Evolutionary conservation across 352 stramenopile genomes (phyloP).

Genomic region (Phytophthora rubi): DNA sequence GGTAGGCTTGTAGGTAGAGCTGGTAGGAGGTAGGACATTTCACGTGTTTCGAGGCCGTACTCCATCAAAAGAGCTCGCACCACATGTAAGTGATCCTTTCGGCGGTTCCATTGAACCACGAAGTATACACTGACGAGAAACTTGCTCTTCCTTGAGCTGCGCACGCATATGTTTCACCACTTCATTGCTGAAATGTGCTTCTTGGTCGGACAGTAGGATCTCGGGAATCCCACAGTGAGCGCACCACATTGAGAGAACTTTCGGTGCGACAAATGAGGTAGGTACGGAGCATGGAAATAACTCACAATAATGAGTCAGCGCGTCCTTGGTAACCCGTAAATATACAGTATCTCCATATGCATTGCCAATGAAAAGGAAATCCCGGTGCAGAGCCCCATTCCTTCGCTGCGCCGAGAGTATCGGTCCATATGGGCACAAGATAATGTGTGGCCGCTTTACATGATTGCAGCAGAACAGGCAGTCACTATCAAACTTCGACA

Average conservation of each 20-base stretch:
- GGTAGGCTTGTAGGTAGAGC: conserved; percentile 18
- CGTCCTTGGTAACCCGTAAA: conserved; percentile 1
- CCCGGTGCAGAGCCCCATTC: conserved; percentile 10
- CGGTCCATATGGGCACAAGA: conserved; percentile 16
- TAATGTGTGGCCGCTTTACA: conserved; percentile 2
- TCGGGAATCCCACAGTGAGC: conserved; percentile 9
- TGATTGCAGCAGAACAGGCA: conserved; percentile 25
- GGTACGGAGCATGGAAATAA: conserved; percentile 1
- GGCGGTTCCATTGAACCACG: conserved; percentile 25
- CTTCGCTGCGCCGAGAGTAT: neutral
- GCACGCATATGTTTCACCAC: conserved; percentile 9
- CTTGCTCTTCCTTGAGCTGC: conserved; percentile 3
- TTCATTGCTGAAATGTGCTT: conserved; percentile 26
- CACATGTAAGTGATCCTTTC: conserved; percentile 27
- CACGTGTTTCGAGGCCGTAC: conserved; percentile 4
- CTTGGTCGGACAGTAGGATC: conserved; percentile 22
- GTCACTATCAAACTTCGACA: neutral
- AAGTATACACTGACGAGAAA: conserved; percentile 12
- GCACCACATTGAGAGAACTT: conserved; percentile 5
- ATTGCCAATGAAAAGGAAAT: conserved; percentile 11
- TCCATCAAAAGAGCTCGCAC: conserved; percentile 23
- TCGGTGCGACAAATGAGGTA: conserved; percentile 10
- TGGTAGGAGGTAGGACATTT: conserved; percentile 19
- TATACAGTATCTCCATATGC: conserved; percentile 10
- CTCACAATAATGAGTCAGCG: no score